Evolutionary conservation across 768 basidiomycete genomes (phyloP), one percentile per base, ranked within the genome.

Genomic region (Leccinum aurantiacum): DNA sequence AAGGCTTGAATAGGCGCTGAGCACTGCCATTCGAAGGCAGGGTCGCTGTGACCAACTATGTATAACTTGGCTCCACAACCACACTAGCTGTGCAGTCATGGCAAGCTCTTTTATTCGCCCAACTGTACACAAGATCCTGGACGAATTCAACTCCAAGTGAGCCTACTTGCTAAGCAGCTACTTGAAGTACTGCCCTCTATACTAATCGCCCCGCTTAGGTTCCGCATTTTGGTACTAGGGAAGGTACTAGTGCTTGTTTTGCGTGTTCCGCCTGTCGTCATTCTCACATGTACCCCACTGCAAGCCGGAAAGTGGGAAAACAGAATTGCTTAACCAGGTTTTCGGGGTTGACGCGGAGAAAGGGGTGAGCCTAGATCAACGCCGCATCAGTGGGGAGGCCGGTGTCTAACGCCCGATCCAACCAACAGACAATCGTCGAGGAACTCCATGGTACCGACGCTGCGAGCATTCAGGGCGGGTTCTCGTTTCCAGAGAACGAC

Each of bases 301-400:
- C 27, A 59, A 59, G 58, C 10, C 58, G 13, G 58, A 46, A 48
- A 53, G 58, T 24, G 58, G 58, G 14, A 59, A 59, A 54, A 46
- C 53, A 37, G 33, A 41, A 5, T 54, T 59, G 46, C 31, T 59
- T n/a, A 54, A 53, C 22, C 47, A 25, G 15, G 46, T 59, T n/a
- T 59, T 59, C 37, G 58, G 52, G 14, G 58, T 59, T n/a, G 33
- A 59, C 24, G 44, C 58, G 54, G 46, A 46, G 6, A 47, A 35
- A 13, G 24, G 24, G 58, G 58, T 54, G 37, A 35, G 27, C 27
- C 37, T 14, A 10, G 11, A 19, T 13, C 6, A n/a, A 10, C 25
- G 3, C 14, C 11, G 33, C 11, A n/a, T 47, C 46, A 8, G 6
- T 24, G 25, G 33, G 31, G 8, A 11, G 14, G 17, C 7, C 3